These are phyloP conservation scores for Xerocomellus chrysenteron DNA, from an alignment of 768 basidiomycete genomes.

Conservation along the genomic window DNA sequence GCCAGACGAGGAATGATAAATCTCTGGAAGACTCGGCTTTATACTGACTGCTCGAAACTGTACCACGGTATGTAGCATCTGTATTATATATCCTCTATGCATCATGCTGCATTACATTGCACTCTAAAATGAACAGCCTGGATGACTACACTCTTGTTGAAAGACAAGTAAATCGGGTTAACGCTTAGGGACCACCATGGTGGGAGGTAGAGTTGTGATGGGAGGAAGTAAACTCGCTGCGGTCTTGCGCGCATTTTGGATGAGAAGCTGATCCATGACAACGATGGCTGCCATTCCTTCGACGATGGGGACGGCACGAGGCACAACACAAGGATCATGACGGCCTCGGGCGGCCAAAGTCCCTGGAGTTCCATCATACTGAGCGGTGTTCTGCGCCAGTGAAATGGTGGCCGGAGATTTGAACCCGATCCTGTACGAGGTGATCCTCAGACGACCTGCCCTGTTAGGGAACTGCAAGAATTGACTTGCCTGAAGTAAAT, in stretches of 20 bases:
- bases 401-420: conserved; percentile 99
- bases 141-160: conserved; percentile 1
- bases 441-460: conserved; percentile 8
- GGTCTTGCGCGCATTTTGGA: conserved; percentile 80
- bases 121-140: background rate
- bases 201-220: conserved; percentile 84
- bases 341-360: conserved; percentile 87
- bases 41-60: background rate
- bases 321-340: conserved; percentile 97
- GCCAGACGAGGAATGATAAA: conserved; percentile 48
- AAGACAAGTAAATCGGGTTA: conserved; percentile 10
- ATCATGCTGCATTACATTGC: background rate
- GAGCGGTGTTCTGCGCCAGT: conserved; percentile 83
- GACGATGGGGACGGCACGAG: conserved; percentile 95
- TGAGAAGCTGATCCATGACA: conserved; percentile 89
- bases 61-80: conserved; percentile 1
- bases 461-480: background rate
- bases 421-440: conserved; percentile 77
- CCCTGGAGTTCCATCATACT: conserved; percentile 91
- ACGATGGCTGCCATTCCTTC: conserved; percentile 97
- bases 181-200: conserved; percentile 72
- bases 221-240: conserved; percentile 79
- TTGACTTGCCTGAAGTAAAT: conserved; percentile 87
- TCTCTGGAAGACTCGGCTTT: background rate
- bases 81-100: conserved; percentile 15